phyloP scores from a whole-genome alignment of 2,329 filamentous ascomycete genomes.

The Penicillium sp. region DNA sequence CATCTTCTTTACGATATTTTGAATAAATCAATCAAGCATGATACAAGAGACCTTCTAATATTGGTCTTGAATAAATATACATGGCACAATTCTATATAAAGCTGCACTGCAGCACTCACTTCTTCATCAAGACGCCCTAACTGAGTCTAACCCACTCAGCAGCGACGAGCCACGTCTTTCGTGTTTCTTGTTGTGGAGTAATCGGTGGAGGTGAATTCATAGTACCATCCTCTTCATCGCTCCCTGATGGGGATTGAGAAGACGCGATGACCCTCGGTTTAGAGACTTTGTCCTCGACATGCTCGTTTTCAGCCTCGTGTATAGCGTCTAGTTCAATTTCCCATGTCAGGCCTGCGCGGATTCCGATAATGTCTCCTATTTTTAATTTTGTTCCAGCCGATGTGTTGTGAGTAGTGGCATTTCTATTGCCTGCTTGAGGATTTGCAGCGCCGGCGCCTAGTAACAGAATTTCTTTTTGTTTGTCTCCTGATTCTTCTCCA shows the following conservation, averaged over 20 bases:
- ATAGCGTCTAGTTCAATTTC: conserved; percentile 27
- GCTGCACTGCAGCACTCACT: background rate
- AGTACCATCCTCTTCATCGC: background rate
- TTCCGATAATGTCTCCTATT: conserved; percentile 24
- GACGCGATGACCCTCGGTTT: conserved; percentile 1
- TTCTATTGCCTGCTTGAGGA: background rate
- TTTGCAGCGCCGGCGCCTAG: conserved; percentile 20
- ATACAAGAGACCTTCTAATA: background rate
- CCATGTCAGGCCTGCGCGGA: conserved; percentile 33
- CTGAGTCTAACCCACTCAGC: conserved; percentile 37
- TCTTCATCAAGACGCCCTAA: background rate
- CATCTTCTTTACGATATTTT: background rate
- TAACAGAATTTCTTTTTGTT: conserved; percentile 22
- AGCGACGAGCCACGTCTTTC: conserved; percentile 32
- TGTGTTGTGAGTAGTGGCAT: background rate
- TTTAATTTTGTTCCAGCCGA: background rate
- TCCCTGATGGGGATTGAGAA: conserved; percentile 5
- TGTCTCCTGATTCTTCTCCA: background rate
- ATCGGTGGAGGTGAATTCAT: background rate
- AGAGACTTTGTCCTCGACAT: background rate
- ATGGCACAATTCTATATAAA: background rate
- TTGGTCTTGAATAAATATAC: background rate
- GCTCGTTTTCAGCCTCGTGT: background rate
- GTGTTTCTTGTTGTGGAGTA: background rate
- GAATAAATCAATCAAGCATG: background rate